Conservation (phyloP, 768 basidiomycete genomes). For the Mycena rebaudengoi region DNA sequence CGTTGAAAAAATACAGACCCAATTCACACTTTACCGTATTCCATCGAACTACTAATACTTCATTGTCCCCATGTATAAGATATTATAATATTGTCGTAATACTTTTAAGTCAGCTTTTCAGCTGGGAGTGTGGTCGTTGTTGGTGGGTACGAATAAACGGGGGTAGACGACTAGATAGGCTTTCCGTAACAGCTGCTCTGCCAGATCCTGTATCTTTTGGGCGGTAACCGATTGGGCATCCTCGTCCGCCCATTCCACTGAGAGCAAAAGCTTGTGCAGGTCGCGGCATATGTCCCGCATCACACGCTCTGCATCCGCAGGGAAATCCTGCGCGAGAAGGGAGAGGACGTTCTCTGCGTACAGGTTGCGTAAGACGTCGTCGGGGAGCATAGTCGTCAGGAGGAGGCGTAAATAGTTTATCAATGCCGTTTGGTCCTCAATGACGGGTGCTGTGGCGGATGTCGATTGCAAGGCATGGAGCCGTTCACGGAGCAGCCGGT, state of each 20-base stretch:
- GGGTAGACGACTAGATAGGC: constrained; percentile 6
- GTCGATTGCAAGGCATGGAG: constrained; percentile 10
- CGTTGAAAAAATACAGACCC: too few species aligned
- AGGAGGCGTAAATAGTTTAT: constrained; percentile 20
- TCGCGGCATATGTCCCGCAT: constrained; percentile 9
- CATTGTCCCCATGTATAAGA: too few species aligned
- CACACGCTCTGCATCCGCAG: constrained; percentile 1
- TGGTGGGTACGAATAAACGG: neutral
- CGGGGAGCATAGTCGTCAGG: constrained; percentile 21
- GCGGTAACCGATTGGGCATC: constrained; percentile 6
- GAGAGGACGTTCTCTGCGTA: neutral
- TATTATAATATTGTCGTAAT: too few species aligned
- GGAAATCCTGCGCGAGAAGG: constrained; percentile 20
- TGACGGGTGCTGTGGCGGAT: neutral
- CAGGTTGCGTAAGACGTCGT: constrained; percentile 2
- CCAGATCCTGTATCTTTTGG: constrained; percentile 17
- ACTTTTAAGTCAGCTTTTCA: neutral
- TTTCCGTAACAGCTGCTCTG: constrained; percentile 15
- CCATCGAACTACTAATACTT: too few species aligned
- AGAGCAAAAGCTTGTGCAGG: constrained; percentile 9
- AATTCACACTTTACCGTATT: too few species aligned
- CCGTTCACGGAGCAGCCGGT: constrained; percentile 10
- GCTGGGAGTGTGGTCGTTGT: neutral
- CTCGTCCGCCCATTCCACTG: neutral
- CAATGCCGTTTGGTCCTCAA: constrained; percentile 6